Percentiles rank a stretch among this genome's conserved stretches.
Evolutionary conservation across 257 asterid species (phyloP).

Genomic region (Penstemon davidsonii): DNA sequence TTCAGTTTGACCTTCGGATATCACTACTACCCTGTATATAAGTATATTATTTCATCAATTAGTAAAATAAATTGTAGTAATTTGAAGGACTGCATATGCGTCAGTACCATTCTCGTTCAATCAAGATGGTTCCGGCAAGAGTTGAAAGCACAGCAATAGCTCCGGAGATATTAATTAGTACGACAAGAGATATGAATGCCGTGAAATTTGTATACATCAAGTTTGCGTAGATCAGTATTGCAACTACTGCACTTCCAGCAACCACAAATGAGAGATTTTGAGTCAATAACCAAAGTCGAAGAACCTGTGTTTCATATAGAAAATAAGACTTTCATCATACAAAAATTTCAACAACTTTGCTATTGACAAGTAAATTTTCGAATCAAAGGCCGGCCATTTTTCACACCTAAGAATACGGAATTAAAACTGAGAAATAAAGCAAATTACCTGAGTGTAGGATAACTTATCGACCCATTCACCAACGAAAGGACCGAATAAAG

Average conservation of each 20-base stretch:
- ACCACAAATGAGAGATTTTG: constrained; percentile 71
- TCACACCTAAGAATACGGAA: not conserved
- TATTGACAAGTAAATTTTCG: not conserved
- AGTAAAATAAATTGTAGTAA: not conserved
- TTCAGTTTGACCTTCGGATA: constrained; percentile 73
- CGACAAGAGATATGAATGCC: constrained; percentile 48
- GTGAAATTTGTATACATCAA: constrained; percentile 38
- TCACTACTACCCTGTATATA: constrained; percentile 79
- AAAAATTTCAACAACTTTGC: not conserved
- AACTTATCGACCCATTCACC: constrained; percentile 72
- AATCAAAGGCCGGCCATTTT: not conserved
- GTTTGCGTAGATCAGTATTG: constrained; percentile 48
- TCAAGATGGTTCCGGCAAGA: constrained; percentile 86
- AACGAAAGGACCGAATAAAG: constrained; percentile 66
- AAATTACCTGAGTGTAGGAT: constrained; percentile 57
- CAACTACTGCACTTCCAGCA: constrained; percentile 83
- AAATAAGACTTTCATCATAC: not conserved
- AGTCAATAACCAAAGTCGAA: constrained; percentile 64
- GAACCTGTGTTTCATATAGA: constrained; percentile 45
- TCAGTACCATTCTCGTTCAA: constrained; percentile 90
- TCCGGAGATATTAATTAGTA: constrained; percentile 67
- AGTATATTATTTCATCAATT: not conserved
- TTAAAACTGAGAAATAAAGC: not conserved
- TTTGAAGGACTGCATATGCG: not conserved
- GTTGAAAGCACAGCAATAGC: constrained; percentile 82